phyloP scores from a whole-genome alignment of 1,284 basidiomycete species.

The Puccinia sorghi region DNA sequence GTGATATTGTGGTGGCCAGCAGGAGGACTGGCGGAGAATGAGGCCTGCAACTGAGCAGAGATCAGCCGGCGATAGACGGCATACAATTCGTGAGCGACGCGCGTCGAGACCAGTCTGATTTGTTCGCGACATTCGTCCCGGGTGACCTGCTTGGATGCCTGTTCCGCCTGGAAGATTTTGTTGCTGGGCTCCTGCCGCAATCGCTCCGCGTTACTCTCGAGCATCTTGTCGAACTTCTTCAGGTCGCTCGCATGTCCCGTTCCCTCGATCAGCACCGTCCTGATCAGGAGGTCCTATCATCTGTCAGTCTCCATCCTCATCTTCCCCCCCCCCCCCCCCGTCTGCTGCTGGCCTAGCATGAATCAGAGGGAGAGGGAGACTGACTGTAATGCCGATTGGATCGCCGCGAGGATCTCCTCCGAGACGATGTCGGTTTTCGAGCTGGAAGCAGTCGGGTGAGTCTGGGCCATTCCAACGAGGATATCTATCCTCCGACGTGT shows the following conservation, averaged over 20 bases:
- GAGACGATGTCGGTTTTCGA: neutral
- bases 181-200: constrained; percentile 7
- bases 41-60: neutral
- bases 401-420: neutral
- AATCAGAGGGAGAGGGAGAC: neutral
- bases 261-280: constrained; percentile 18
- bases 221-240: neutral
- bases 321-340: too few species aligned
- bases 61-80: neutral
- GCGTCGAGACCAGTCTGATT: neutral
- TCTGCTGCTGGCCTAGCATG: neutral
- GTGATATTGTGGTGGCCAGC: too few species aligned
- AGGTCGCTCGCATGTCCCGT: constrained; percentile 6
- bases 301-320: too few species aligned
- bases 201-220: neutral
- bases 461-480: neutral
- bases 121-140: neutral
- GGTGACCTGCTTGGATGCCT: neutral
- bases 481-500: too few species aligned
- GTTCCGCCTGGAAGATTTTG: neutral
- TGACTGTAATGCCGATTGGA: constrained; percentile 12
- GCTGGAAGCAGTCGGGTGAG: neutral
- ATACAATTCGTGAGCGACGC: constrained; percentile 9
- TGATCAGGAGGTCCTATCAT: neutral
- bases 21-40: neutral